Evolutionary conservation across 352 stramenopile species (phyloP), one percentile per base, ranked within the genome.

Genomic region (Globisporangium irregulare): DNA sequence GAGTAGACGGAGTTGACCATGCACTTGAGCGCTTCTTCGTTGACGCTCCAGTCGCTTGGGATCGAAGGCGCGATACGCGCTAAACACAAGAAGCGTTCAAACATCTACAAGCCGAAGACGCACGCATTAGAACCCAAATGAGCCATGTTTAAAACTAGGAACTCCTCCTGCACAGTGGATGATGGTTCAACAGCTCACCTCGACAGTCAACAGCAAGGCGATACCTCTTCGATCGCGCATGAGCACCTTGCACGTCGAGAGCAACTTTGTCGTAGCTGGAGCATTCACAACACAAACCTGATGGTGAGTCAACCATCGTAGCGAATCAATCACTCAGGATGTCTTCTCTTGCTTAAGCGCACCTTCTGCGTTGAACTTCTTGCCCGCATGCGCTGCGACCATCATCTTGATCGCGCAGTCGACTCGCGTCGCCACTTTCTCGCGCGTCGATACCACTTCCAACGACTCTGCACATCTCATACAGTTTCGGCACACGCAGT

Each of bases 181-280:
- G 38, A 8, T 7, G 38, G 20, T n/a, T 20, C 14, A 10, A 36
- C 8, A 2, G 14, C 38, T 12, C 60, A 89, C 80, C 71, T 90
- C 73, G 25, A 61, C 15, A 4, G 73, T 78, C n/a, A 92, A 62
- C 14, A 92, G 63, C n/a, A 58, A 57, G 10, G 89, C 68, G 43
- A 92, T 90, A 51, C 81, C 84, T 4, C 80, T 76, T 7, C 81
- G 80, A 34, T 92, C 80, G 20, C 84, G 80, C 82, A 92, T 90
- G 12, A 90, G 71, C n/a, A 87, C 71, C 64, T 84, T 86, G 65
- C 74, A 87, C 6, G 73, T 59, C 18, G 57, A 63, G 10, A 92
- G 62, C 38, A 92, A 73, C 51, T 60, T 51, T 22, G 34, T 27
- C 14, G 58, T 64, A 18, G 65, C 72, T 73, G 12, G 6, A 29